Evolutionary conservation across 225 moss, liverwort and hornwort genomes (phyloP).

Genomic region (Marchantia paleacea): DNA sequence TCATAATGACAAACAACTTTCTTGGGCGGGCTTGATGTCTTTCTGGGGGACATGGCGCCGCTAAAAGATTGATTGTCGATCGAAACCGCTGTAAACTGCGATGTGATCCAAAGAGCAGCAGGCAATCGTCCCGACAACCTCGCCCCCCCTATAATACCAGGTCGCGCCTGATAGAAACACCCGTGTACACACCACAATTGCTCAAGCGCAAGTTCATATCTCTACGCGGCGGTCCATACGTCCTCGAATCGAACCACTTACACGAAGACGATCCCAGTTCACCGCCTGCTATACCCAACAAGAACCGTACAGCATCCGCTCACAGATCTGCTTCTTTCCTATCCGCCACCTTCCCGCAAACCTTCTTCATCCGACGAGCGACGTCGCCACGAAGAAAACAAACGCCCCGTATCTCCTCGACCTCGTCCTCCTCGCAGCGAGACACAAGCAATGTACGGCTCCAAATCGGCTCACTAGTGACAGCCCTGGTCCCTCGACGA

Average conservation of each 20-base stretch:
- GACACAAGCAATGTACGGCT: background rate
- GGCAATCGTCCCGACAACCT: background rate
- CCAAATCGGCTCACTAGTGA: background rate
- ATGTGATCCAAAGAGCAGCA: background rate
- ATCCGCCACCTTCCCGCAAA: background rate
- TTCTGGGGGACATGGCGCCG: conserved; percentile 19
- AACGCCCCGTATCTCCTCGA: background rate
- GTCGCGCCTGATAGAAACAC: background rate
- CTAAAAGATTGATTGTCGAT: background rate
- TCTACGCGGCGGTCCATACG: background rate
- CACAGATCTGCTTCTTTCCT: background rate
- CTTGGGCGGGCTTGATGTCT: conserved; percentile 17
- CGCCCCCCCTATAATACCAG: background rate
- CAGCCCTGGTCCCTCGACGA: background rate
- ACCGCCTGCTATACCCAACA: background rate
- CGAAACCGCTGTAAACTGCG: background rate
- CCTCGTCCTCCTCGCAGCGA: background rate
- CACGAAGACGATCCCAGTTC: background rate
- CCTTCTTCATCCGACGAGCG: background rate
- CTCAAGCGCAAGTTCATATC: background rate
- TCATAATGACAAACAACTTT: background rate
- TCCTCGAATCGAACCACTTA: too few relatives aligned
- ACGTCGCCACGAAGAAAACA: background rate
- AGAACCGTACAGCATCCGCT: background rate
- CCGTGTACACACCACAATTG: background rate